A percentile compares a stretch with the other conserved stretches of the same genome.
Evolutionary conservation across 257 asterid genomes (phyloP).

Genomic region (Orobanche coerulescens): DNA sequence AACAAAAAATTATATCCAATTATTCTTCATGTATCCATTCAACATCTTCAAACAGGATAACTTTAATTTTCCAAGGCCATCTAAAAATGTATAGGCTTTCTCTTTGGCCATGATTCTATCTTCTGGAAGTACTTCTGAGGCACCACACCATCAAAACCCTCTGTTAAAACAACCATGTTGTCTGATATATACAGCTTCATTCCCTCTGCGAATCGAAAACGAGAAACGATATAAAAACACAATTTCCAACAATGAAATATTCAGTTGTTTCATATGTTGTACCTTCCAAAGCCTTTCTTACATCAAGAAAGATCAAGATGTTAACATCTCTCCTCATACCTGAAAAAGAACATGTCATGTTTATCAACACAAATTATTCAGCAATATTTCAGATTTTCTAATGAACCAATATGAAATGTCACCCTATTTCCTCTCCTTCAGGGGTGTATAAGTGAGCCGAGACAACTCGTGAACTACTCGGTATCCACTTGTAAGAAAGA

Average conservation of each 20-base stretch:
- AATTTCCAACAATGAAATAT: not conserved
- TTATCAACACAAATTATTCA: constrained; percentile 1
- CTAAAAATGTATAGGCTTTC: constrained; percentile 45
- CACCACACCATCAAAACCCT: constrained; percentile 81
- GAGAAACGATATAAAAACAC: constrained; percentile 16
- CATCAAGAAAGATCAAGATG: constrained; percentile 65
- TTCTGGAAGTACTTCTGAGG: constrained; percentile 66
- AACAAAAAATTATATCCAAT: no score
- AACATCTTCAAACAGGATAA: no score
- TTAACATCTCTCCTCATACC: constrained; percentile 83
- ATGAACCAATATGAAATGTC: no score
- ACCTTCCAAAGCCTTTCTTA: constrained; percentile 87
- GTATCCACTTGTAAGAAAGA: no score
- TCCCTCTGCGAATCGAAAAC: constrained; percentile 46
- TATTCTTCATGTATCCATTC: no score
- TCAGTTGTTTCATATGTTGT: not conserved
- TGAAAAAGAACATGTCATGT: constrained; percentile 21
- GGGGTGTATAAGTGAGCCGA: no score
- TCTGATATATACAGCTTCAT: constrained; percentile 87
- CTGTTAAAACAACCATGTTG: constrained; percentile 80
- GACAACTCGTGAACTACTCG: no score
- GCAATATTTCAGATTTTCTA: not conserved
- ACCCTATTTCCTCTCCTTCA: no score
- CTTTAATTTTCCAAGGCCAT: not conserved
- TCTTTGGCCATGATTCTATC: constrained; percentile 84